Conservation (phyloP, 805 yeast species). For the Yarrowia sp. region DNA sequence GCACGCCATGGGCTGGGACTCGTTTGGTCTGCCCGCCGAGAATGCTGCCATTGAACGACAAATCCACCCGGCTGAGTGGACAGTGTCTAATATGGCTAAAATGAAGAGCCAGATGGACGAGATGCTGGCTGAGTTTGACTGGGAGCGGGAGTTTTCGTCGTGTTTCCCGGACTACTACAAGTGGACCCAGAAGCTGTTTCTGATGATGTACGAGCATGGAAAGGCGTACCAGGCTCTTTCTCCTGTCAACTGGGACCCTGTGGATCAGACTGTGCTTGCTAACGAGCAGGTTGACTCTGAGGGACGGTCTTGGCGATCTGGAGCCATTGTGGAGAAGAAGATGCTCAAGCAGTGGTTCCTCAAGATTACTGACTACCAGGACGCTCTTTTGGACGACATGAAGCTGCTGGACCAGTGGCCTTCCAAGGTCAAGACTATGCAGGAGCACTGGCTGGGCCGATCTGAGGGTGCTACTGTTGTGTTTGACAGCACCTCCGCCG, state of each 20-base stretch:
- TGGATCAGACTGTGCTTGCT: constrained; percentile 91
- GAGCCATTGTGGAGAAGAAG: constrained; percentile 85
- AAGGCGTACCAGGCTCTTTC: constrained; percentile 84
- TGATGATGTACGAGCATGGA: constrained; percentile 68
- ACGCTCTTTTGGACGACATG: constrained; percentile 63
- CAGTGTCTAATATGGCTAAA: constrained; percentile 68
- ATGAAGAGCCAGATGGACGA: constrained; percentile 80
- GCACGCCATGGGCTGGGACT: constrained; percentile 99
- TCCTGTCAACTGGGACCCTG: constrained; percentile 96
- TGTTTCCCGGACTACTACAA: constrained; percentile 84
- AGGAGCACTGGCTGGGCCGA: constrained; percentile 89
- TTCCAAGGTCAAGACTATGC: constrained; percentile 82
- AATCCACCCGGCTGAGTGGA: constrained; percentile 81
- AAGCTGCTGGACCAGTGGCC: constrained; percentile 75
- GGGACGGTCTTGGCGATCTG: constrained; percentile 96
- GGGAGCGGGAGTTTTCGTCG: constrained; percentile 88
- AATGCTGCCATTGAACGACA: constrained; percentile 92
- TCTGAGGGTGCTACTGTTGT: constrained; percentile 73
- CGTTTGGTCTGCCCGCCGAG: constrained; percentile 97
- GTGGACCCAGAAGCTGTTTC: constrained; percentile 87
- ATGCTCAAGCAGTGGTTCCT: constrained; percentile 89
- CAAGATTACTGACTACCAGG: constrained; percentile 80
- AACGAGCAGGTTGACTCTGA: constrained; percentile 92
- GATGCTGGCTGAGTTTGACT: constrained; percentile 86
- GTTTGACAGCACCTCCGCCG: constrained; percentile 43